Percentiles rank a stretch among this genome's conserved stretches.
phyloP scores from a whole-genome alignment of 352 stramenopile species.

The Phytophthora constricta region DNA sequence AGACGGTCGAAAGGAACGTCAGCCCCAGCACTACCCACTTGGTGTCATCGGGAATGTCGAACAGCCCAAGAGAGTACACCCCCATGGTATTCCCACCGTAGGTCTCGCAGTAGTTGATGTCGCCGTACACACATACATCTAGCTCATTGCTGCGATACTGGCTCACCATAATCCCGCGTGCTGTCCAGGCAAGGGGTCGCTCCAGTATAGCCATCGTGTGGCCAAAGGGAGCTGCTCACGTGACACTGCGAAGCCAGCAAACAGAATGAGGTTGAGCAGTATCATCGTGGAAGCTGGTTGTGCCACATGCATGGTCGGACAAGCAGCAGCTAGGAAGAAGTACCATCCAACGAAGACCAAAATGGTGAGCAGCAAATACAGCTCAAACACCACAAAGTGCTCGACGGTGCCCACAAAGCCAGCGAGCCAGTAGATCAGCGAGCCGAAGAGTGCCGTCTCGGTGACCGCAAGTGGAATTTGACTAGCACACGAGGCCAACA shows the following conservation, averaged over 20 bases:
- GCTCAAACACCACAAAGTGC: constrained; percentile 48
- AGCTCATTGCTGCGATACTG: constrained; percentile 48
- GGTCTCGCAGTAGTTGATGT: constrained; percentile 48
- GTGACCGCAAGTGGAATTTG: constrained; percentile 52
- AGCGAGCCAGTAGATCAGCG: constrained; percentile 82
- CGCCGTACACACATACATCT: constrained; percentile 42
- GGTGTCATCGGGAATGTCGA: constrained; percentile 44
- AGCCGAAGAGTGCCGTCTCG: constrained; percentile 80
- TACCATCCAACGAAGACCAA: constrained; percentile 54
- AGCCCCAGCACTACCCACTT: constrained; percentile 49
- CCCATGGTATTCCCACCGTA: constrained; percentile 44
- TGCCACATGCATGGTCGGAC: constrained; percentile 50
- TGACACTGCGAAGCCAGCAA: constrained; percentile 54
- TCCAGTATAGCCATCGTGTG: constrained; percentile 63
- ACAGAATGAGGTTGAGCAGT: constrained; percentile 55
- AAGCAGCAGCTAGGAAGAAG: constrained; percentile 42
- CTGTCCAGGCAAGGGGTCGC: constrained; percentile 63
- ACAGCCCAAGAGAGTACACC: constrained; percentile 43
- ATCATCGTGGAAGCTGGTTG: constrained; percentile 48
- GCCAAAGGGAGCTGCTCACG: constrained; percentile 42
- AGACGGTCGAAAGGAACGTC: constrained; percentile 36
- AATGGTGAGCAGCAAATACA: constrained; percentile 55
- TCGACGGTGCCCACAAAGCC: constrained; percentile 47
- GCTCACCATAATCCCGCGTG: constrained; percentile 48
- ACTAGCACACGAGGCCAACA: constrained; percentile 50